Evolutionary conservation across 192 early-diverging fungal genomes (phyloP), one percentile per base, ranked within the genome.

Genomic region (Oehlia diaphana): DNA sequence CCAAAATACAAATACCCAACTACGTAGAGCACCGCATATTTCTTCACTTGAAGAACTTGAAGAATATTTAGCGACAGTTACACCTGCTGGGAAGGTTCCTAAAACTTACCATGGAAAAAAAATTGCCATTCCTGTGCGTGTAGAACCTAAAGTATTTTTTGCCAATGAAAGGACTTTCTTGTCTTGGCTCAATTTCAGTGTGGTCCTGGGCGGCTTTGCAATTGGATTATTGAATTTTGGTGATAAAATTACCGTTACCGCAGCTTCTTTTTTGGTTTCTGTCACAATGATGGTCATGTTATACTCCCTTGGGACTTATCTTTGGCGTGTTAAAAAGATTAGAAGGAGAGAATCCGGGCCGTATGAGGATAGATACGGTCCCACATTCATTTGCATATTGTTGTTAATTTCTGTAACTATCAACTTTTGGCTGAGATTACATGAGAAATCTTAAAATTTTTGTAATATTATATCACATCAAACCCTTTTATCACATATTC

Each of bases 141-240:
- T 93, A 1, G 92, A 95, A 62, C 95, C 95, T 74, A 98, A 98
- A 82, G 92, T 96, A 63, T 97, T 88, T 82, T 97, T 98, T 88
- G 95, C 95, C 35, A 98, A 98, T 81, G 96, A 97, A 82, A 90
- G 96, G 39, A 97, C 96, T 4, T 96, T 96, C 82, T 86, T 96
- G 44, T 89, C 95, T 21, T 97, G 95, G 95, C 84, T 96, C 49
- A 91, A 93, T 82, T 95, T 96, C 82, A 88, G 93, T 2, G 85
- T 92, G 9, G 80, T 94, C 73, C 82, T 95, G 49, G 92, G 92
- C 9, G 92, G 87, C 62, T 82, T 95, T 7, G 90, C 94, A 8
- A 82, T 95, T 72, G 92, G 93, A 0, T 76, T 95, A 77, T 84
- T 95, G 8, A 95, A 95, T 84, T 94, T 94, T 89, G 93, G 93